These are phyloP conservation scores for Pneumocystis carinii DNA, from an alignment of 1,139 yeast species.

Conservation along the genomic window DNA sequence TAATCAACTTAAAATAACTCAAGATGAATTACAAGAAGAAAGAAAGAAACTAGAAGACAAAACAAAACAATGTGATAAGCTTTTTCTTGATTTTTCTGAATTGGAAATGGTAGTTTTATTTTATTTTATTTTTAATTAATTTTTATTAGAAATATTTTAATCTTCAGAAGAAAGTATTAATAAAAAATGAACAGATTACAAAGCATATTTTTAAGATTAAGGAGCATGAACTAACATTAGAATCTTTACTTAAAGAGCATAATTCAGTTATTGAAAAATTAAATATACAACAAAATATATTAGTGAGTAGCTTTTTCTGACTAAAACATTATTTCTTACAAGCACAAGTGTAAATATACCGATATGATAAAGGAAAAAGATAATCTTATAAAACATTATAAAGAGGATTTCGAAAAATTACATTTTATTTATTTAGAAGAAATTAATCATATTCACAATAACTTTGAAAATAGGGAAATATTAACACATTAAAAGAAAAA, in stretches of 20 bases:
- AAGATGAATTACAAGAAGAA: not conserved
- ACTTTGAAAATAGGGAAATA: not conserved
- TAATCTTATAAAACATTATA: not conserved
- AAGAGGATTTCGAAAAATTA: not conserved
- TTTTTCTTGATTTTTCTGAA: not conserved
- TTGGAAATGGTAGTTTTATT: not conserved
- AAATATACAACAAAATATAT: not conserved
- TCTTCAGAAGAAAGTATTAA: not conserved
- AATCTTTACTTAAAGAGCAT: not conserved
- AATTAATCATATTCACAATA: not conserved
- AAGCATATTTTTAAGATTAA: not conserved
- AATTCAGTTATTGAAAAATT: not conserved
- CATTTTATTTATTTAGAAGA: not conserved
- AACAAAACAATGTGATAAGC: not conserved
- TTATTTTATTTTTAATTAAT: not conserved
- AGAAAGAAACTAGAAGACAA: not conserved
- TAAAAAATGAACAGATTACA: not conserved
- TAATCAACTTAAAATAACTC: not conserved
- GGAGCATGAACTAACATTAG: not conserved
- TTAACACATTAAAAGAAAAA: not conserved
- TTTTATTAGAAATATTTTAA: not conserved
- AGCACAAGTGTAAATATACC: not conserved
- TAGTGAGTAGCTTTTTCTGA: not conserved
- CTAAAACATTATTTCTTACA: not conserved
- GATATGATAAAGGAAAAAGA: not conserved